These are phyloP conservation scores for Xylaria arbuscula DNA, from an alignment of 2,329 filamentous ascomycete species.

Conservation along the genomic window DNA sequence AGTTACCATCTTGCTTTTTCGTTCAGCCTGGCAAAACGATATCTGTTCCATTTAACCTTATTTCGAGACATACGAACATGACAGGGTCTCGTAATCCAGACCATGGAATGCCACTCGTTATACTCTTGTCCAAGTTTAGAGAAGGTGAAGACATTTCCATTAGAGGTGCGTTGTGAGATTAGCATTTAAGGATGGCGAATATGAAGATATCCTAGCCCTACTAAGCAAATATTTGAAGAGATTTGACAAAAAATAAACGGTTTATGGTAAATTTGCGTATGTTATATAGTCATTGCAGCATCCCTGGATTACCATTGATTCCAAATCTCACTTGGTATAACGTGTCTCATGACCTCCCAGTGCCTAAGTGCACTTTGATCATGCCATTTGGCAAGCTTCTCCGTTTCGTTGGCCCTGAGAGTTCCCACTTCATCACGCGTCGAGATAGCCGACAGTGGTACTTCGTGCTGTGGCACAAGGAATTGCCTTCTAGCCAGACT, in stretches of 20 bases:
- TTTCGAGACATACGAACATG: no score
- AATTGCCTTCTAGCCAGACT: slow-evolving; percentile 77
- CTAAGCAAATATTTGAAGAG: neutral
- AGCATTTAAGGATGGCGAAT: slow-evolving; percentile 2
- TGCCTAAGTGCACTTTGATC: slow-evolving; percentile 82
- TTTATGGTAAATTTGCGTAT: slow-evolving; percentile 2
- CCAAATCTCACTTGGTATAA: slow-evolving; percentile 83
- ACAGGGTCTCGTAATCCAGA: no score
- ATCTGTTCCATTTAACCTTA: no score
- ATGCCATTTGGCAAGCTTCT: slow-evolving; percentile 76
- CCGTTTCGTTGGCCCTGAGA: slow-evolving; percentile 72
- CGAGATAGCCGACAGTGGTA: slow-evolving; percentile 64
- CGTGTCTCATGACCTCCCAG: slow-evolving; percentile 90
- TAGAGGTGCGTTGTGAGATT: neutral
- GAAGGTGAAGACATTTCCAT: neutral
- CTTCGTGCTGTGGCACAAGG: slow-evolving; percentile 77
- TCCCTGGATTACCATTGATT: slow-evolving; percentile 76
- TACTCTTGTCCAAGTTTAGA: neutral
- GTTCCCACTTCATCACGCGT: slow-evolving; percentile 61
- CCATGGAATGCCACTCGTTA: neutral
- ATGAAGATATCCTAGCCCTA: slow-evolving; percentile 1
- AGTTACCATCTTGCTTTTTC: no score
- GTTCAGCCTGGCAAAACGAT: no score
- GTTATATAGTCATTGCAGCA: neutral
- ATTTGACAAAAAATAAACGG: neutral